These are phyloP conservation scores for Aspergillus vadensis DNA, from an alignment of 2,329 filamentous ascomycete species.

Conservation along the genomic window DNA sequence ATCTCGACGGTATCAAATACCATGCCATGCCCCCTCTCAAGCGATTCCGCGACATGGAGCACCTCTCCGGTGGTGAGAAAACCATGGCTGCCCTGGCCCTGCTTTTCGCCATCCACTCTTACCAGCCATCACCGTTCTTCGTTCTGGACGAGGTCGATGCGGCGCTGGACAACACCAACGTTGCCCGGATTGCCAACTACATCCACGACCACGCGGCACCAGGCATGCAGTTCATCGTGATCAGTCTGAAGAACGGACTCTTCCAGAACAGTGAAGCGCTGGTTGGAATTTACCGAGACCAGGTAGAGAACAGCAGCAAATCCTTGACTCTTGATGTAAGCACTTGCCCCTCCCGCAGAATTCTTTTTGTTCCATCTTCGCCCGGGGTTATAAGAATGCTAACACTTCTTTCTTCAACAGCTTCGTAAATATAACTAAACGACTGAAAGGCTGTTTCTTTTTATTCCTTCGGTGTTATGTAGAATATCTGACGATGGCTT, in stretches of 20 bases:
- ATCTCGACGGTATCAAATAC: conserved; percentile 94
- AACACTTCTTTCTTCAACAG: conserved; percentile 22
- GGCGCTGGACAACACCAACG: conserved; percentile 96
- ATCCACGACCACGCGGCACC: conserved; percentile 91
- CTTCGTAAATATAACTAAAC: conserved; percentile 40
- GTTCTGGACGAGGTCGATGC: conserved; percentile 98
- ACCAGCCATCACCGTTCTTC: conserved; percentile 94
- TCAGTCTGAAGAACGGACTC: conserved; percentile 89
- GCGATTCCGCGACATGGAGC: conserved; percentile 98
- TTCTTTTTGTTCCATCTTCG: background rate
- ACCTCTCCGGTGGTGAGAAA: conserved; percentile 95
- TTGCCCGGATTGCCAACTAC: conserved; percentile 93
- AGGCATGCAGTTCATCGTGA: conserved; percentile 99
- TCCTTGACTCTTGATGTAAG: conserved; percentile 94
- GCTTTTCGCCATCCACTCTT: conserved; percentile 94
- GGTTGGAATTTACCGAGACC: conserved; percentile 93
- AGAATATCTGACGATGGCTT: conserved; percentile 2
- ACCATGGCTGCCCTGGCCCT: conserved; percentile 97
- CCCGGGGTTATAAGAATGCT: conserved; percentile 3
- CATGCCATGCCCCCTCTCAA: conserved; percentile 98
- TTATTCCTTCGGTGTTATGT: conserved; percentile 5
- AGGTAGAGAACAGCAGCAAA: conserved; percentile 87
- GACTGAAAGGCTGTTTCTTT: background rate
- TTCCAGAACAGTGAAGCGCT: conserved; percentile 97
- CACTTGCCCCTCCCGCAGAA: conserved; percentile 19